Evolutionary conservation across 2,329 filamentous ascomycete genomes (phyloP).

Genomic region (Huntiella savannae): DNA sequence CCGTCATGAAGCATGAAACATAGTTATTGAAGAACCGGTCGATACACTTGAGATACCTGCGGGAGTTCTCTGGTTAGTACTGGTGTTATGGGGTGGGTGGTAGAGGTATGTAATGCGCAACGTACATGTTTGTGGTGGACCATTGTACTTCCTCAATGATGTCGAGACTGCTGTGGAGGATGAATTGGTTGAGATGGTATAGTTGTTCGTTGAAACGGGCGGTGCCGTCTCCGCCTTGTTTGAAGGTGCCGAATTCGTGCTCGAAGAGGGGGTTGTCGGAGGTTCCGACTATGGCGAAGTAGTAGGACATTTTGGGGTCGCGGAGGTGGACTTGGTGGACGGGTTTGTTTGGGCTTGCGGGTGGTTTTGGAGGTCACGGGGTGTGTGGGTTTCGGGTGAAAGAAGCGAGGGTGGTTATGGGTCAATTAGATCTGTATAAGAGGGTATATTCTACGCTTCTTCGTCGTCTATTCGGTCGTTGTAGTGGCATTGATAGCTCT

Average conservation of each 20-base stretch:
- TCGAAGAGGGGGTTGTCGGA: constrained; percentile 94
- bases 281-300: constrained; percentile 91
- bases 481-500: no score
- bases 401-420: neutral
- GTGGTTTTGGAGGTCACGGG: no score
- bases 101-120: constrained; percentile 5
- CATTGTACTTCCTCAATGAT: constrained; percentile 95
- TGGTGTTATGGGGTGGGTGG: neutral
- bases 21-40: constrained; percentile 95
- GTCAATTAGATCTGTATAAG: no score
- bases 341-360: neutral
- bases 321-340: neutral
- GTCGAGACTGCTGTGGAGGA: constrained; percentile 82
- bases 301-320: constrained; percentile 62
- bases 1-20: constrained; percentile 87
- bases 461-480: neutral
- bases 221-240: constrained; percentile 83
- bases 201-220: constrained; percentile 76
- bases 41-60: constrained; percentile 85
- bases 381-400: neutral
- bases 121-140: constrained; percentile 66
- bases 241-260: constrained; percentile 90
- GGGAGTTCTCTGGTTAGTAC: neutral
- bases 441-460: neutral
- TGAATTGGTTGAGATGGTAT: constrained; percentile 91